These are phyloP conservation scores for Paecilomyces variotii DNA, from an alignment of 2,329 filamentous ascomycete genomes.

Conservation along the genomic window DNA sequence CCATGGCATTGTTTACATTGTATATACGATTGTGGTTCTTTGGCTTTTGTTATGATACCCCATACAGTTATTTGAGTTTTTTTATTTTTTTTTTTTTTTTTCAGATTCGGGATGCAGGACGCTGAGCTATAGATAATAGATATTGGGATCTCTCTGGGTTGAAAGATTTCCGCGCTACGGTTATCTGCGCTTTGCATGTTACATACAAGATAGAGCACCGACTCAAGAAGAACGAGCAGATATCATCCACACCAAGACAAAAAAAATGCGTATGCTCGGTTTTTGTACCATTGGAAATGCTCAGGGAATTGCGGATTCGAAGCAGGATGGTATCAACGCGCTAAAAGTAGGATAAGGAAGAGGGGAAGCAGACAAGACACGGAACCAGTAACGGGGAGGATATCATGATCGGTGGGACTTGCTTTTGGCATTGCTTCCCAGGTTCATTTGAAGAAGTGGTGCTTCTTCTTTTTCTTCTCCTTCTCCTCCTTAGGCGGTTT, in stretches of 20 bases:
- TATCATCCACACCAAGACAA: not conserved
- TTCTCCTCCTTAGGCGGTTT: constrained; percentile 49
- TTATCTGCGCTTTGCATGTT: not conserved
- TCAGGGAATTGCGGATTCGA: not conserved
- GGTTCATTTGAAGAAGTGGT: constrained; percentile 44
- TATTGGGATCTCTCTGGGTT: not conserved
- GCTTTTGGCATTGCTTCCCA: not conserved
- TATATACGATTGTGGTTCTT: not conserved
- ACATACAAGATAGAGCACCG: not conserved
- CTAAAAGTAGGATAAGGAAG: constrained; percentile 5
- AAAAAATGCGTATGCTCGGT: not conserved
- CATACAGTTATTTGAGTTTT: not conserved
- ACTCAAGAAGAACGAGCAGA: not conserved
- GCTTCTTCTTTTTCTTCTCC: constrained; percentile 49
- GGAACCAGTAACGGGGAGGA: not conserved
- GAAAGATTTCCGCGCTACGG: not conserved
- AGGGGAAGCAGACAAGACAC: not conserved
- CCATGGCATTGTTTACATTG: not conserved
- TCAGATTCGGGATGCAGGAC: not conserved
- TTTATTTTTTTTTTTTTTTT: not conserved
- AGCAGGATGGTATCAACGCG: constrained; percentile 26
- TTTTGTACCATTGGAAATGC: not conserved
- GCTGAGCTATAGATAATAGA: not conserved
- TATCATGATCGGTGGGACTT: not conserved
- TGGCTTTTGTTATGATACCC: not conserved